Conservation (phyloP, 1,139 yeast species). For the Pneumocystis carinii region DNA sequence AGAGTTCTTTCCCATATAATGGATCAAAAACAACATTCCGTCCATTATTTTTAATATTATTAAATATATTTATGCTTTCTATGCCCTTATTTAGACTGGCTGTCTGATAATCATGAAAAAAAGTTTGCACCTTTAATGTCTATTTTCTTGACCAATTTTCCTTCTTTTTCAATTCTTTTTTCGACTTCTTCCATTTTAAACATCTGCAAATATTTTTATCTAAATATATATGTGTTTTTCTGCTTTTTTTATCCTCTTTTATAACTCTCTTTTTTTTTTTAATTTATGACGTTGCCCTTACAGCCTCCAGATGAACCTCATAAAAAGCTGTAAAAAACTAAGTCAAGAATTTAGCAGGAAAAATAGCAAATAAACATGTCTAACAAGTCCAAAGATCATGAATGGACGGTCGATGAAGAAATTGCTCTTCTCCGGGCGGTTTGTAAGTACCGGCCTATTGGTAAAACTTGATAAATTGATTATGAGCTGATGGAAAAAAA, state of each 20-base stretch:
- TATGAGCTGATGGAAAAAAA: neutral
- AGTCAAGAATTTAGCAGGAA: neutral
- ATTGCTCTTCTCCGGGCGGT: conserved; percentile 48
- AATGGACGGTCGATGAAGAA: conserved; percentile 53
- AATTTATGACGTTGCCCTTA: neutral
- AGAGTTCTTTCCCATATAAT: neutral
- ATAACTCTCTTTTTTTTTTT: neutral
- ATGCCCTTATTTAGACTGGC: neutral
- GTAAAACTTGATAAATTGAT: conserved; percentile 17
- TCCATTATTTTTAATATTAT: neutral
- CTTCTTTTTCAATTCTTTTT: neutral
- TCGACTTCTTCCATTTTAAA: neutral
- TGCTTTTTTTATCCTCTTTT: neutral
- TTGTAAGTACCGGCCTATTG: conserved; percentile 54
- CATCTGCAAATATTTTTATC: too few species aligned
- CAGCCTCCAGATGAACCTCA: neutral
- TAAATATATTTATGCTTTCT: neutral
- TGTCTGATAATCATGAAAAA: neutral
- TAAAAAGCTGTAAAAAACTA: neutral
- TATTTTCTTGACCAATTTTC: neutral
- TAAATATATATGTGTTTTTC: too few species aligned
- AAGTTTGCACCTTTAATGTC: neutral
- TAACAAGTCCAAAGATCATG: conserved; percentile 12
- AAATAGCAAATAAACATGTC: neutral
- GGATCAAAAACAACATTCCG: neutral